Percentiles rank a stretch among this genome's conserved stretches.
Conservation (phyloP, 2,329 filamentous ascomycete species). For the Penicillium glabrum region DNA sequence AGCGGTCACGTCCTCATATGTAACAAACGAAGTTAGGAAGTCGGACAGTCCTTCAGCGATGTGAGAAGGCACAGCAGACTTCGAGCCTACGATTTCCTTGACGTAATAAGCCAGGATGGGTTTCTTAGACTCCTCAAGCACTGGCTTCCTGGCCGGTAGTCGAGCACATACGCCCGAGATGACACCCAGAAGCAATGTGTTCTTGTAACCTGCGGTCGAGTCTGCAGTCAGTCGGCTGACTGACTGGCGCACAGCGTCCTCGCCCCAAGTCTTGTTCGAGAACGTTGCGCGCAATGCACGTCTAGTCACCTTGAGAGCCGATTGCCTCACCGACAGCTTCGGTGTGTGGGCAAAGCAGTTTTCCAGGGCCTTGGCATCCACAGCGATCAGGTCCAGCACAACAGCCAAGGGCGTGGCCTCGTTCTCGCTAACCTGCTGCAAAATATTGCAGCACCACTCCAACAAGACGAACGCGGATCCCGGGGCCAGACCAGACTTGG, state of each 20-base stretch:
- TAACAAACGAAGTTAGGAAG: constrained; percentile 77
- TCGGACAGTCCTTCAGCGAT: constrained; percentile 72
- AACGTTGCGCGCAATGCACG: constrained; percentile 77
- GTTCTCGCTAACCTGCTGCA: constrained; percentile 68
- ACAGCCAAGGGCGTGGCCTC: constrained; percentile 64
- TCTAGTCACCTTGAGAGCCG: constrained; percentile 74
- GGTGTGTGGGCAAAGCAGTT: constrained; percentile 68
- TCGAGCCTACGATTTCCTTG: constrained; percentile 81
- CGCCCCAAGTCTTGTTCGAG: constrained; percentile 56
- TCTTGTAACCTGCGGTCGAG: constrained; percentile 61
- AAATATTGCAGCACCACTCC: constrained; percentile 82
- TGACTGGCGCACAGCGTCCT: constrained; percentile 62
- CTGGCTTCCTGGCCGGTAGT: constrained; percentile 60
- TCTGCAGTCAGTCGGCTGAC: constrained; percentile 71
- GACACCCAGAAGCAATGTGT: constrained; percentile 77
- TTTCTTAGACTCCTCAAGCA: constrained; percentile 66
- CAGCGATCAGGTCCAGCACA: constrained; percentile 61
- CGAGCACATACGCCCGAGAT: constrained; percentile 84
- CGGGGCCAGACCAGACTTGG: constrained; percentile 74
- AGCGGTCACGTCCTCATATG: constrained; percentile 70
- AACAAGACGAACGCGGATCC: constrained; percentile 83
- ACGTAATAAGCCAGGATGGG: constrained; percentile 80
- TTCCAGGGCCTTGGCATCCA: constrained; percentile 73
- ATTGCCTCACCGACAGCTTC: constrained; percentile 66
- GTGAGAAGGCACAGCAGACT: constrained; percentile 67